These are phyloP conservation scores for Alternaria gaisen DNA, from an alignment of 2,329 filamentous ascomycete genomes.

Conservation along the genomic window DNA sequence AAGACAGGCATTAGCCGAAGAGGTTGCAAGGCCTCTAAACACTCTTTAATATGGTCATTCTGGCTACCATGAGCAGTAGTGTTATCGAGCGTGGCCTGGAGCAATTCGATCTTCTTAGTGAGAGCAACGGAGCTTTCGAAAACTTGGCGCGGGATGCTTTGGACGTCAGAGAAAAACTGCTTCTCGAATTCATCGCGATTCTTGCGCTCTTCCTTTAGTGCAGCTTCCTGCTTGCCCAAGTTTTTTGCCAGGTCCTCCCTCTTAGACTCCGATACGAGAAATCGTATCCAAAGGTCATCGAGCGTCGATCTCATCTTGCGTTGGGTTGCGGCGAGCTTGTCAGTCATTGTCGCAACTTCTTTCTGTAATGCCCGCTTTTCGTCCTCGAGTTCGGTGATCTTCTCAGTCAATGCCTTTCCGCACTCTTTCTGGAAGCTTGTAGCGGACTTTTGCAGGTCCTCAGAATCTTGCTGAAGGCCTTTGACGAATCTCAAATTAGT, in stretches of 20 bases:
- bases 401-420: slow-evolving; percentile 20
- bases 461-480: slow-evolving; percentile 42
- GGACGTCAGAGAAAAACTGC: slow-evolving; percentile 26
- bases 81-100: slow-evolving; percentile 22
- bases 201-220: slow-evolving; percentile 32
- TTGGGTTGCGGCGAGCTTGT: slow-evolving; percentile 21
- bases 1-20: slow-evolving; percentile 27
- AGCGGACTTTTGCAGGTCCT: slow-evolving; percentile 26
- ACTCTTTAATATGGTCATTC: slow-evolving; percentile 25
- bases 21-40: slow-evolving; percentile 25
- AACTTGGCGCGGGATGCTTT: slow-evolving; percentile 26
- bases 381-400: slow-evolving; percentile 29
- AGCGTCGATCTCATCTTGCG: slow-evolving; percentile 22
- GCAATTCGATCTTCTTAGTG: slow-evolving; percentile 22
- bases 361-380: slow-evolving; percentile 31
- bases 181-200: slow-evolving; percentile 34
- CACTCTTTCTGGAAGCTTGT: slow-evolving; percentile 22
- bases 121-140: slow-evolving; percentile 18
- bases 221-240: slow-evolving; percentile 18
- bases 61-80: slow-evolving; percentile 1
- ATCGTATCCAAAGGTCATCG: slow-evolving; percentile 25
- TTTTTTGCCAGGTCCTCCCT: slow-evolving; percentile 20
- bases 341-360: slow-evolving; percentile 23
- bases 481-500: slow-evolving; percentile 35
- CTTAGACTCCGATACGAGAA: slow-evolving; percentile 23